phyloP scores from a whole-genome alignment of 331 rosid genomes.

The Acacia concinna region DNA sequence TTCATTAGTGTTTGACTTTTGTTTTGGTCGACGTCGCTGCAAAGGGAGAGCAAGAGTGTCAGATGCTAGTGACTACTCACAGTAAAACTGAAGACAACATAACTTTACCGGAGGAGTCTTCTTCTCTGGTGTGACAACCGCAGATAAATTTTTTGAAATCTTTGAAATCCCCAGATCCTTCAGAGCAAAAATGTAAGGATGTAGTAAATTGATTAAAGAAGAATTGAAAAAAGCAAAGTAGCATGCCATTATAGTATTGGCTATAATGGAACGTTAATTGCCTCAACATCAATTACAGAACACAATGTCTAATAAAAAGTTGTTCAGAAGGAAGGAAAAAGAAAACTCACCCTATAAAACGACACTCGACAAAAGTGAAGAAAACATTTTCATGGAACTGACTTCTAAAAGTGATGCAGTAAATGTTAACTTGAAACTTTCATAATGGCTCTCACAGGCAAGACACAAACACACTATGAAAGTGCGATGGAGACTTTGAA shows the following conservation, averaged over 20 bases:
- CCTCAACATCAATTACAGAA: not conserved
- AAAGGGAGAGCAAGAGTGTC: not conserved
- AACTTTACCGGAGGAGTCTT: constrained; percentile 46
- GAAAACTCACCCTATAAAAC: not conserved
- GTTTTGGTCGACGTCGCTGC: constrained; percentile 42
- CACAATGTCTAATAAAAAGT: not conserved
- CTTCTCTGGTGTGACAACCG: constrained; percentile 43
- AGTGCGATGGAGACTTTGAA: not conserved
- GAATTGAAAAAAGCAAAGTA: constrained; percentile 8
- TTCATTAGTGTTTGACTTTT: constrained; percentile 27
- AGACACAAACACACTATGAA: not conserved
- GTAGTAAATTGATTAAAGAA: not conserved
- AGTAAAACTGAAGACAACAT: constrained; percentile 20
- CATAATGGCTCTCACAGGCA: not conserved
- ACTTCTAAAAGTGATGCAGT: not conserved
- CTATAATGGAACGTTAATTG: not conserved
- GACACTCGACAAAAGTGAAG: not conserved
- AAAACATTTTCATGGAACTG: not conserved
- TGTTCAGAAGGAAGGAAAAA: too few relatives aligned
- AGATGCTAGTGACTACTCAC: not conserved
- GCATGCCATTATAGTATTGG: not conserved
- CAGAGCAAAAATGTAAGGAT: not conserved
- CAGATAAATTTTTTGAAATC: constrained; percentile 55
- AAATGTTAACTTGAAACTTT: not conserved
- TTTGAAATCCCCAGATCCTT: constrained; percentile 70